phyloP scores from a whole-genome alignment of 2,329 filamentous ascomycete genomes.

The Diaporthe sp. region DNA sequence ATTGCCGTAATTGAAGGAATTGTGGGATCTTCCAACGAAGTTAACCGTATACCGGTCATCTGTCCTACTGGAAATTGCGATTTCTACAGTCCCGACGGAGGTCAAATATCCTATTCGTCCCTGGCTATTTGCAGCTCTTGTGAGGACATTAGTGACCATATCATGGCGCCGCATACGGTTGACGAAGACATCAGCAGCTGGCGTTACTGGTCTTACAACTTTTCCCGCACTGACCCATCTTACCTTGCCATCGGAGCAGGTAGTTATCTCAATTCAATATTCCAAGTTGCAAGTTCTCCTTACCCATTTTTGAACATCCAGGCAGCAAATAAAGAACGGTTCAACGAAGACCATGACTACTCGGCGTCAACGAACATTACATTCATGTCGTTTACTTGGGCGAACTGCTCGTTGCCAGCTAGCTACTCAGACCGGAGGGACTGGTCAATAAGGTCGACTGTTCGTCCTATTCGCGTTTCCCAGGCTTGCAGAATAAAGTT shows the following conservation, averaged over 20 bases:
- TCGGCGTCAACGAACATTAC: not conserved
- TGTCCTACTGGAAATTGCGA: not conserved
- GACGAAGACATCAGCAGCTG: too few relatives aligned
- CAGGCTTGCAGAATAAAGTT: not conserved
- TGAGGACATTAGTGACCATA: not conserved
- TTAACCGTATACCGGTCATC: not conserved
- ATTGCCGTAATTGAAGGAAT: not conserved
- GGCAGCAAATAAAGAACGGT: too few relatives aligned
- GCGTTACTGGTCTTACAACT: not conserved
- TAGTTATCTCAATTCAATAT: too few relatives aligned
- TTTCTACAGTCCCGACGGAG: not conserved
- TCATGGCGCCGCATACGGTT: not conserved
- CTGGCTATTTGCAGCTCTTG: not conserved
- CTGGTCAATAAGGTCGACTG: not conserved
- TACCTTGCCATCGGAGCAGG: too few relatives aligned
- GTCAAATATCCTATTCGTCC: not conserved
- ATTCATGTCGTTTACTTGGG: not conserved
- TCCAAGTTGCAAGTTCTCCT: too few relatives aligned
- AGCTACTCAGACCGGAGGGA: not conserved
- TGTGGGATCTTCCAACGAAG: not conserved
- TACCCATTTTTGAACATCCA: not conserved
- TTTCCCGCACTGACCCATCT: not conserved
- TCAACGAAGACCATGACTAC: too few relatives aligned
- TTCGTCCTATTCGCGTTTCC: not conserved
- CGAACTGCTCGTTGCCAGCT: not conserved